Percentiles rank a stretch among this genome's conserved stretches.
These are phyloP conservation scores for Pisolithus microcarpus DNA, from an alignment of 768 basidiomycete species.

Conservation along the genomic window DNA sequence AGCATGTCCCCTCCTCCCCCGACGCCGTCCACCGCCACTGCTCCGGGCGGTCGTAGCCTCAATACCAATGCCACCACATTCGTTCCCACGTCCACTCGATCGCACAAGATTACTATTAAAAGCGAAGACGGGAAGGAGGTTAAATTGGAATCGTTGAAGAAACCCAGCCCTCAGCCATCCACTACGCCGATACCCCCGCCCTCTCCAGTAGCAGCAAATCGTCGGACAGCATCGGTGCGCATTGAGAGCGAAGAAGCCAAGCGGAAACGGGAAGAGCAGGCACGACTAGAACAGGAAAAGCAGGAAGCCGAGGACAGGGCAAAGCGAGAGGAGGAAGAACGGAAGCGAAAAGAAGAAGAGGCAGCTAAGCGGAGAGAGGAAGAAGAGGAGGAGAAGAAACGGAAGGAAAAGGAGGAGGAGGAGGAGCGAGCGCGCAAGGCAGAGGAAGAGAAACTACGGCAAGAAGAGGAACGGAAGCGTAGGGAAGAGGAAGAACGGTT, in stretches of 20 bases:
- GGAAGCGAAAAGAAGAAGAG: conserved; percentile 31
- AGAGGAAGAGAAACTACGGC: conserved; percentile 33
- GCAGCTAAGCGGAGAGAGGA: conserved; percentile 38
- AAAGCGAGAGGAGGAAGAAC: conserved; percentile 31
- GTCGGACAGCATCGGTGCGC: conserved; percentile 37
- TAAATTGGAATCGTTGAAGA: conserved; percentile 48
- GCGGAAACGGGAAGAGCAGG: conserved; percentile 39
- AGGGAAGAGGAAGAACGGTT: conserved; percentile 17
- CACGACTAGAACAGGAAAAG: conserved; percentile 35
- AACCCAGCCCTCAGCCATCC: conserved; percentile 37
- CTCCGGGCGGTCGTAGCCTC: conserved; percentile 37
- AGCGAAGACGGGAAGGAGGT: conserved; percentile 59
- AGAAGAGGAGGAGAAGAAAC: conserved; percentile 30
- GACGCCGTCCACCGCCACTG: conserved; percentile 50
- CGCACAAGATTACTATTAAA: conserved; percentile 48
- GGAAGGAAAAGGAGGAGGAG: conserved; percentile 34
- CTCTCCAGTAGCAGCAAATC: conserved; percentile 21
- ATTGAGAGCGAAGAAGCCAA: conserved; percentile 60
- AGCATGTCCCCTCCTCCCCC: conserved; percentile 54
- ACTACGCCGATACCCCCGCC: conserved; percentile 35
- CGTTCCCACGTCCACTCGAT: conserved; percentile 43
- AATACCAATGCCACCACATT: conserved; percentile 62
- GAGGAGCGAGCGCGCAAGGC: conserved; percentile 32
- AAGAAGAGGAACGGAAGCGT: conserved; percentile 31
- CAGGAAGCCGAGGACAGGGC: conserved; percentile 32